phyloP scores from a whole-genome alignment of 1,139 yeast species.

The Saccharomyces hybrid region DNA sequence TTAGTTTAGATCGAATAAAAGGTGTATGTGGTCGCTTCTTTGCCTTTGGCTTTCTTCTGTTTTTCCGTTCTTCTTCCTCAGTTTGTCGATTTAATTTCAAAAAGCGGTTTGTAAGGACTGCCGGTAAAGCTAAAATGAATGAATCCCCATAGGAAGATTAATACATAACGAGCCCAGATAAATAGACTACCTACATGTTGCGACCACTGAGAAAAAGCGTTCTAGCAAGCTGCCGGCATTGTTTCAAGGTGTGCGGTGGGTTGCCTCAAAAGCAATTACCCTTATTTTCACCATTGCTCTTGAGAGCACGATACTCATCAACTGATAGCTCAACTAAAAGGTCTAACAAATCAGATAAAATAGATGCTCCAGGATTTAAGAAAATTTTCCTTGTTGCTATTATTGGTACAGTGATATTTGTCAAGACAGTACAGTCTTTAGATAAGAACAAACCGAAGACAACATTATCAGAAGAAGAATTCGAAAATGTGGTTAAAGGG shows the following conservation, averaged over 20 bases:
- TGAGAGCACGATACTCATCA: not conserved
- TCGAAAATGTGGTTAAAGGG: slow-evolving; percentile 43
- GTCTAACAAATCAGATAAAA: not conserved
- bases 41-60: not conserved
- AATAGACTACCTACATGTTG: not conserved
- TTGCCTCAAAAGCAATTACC: not conserved
- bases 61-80: not conserved
- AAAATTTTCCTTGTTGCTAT: slow-evolving; percentile 44
- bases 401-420: slow-evolving; percentile 48
- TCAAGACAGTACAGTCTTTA: slow-evolving; percentile 44
- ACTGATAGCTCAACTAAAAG: not conserved
- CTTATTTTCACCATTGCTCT: not conserved
- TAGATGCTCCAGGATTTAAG: slow-evolving; percentile 36
- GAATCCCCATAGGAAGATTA: not conserved
- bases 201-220: not conserved
- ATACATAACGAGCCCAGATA: not conserved
- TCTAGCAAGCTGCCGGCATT: not conserved
- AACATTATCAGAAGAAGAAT: slow-evolving; percentile 53
- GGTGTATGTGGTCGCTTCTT: not conserved
- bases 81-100: not conserved
- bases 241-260: not conserved
- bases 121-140: not conserved
- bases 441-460: slow-evolving; percentile 47
- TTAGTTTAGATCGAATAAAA: not conserved
- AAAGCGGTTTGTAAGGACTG: not conserved